Evolutionary conservation across 306 rosid species (phyloP).

Genomic region (Casuarina equisetifolia): DNA sequence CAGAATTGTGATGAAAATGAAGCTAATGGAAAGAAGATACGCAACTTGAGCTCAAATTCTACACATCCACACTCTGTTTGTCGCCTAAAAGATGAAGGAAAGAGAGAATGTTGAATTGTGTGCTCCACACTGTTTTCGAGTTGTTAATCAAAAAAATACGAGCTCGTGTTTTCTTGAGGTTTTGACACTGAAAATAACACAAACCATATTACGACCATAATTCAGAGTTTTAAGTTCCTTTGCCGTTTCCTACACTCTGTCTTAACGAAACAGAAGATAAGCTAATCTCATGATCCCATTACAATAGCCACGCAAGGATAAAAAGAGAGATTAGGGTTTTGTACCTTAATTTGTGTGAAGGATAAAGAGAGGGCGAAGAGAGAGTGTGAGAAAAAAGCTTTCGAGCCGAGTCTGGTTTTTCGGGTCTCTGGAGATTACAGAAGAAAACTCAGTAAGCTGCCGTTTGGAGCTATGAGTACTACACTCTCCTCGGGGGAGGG

Average conservation of each 20-base stretch:
- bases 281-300: background rate
- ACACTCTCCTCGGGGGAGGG: background rate
- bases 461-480: background rate
- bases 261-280: conserved; percentile 5
- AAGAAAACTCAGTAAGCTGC: background rate
- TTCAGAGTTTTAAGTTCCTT: background rate
- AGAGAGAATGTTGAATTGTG: background rate
- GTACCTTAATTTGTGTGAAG: conserved; percentile 18
- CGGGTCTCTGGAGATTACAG: conserved; percentile 1
- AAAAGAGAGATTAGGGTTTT: conserved; percentile 11
- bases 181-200: background rate
- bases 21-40: background rate
- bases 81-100: background rate
- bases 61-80: background rate
- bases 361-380: background rate
- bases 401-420: conserved; percentile 3
- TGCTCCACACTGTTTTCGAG: background rate
- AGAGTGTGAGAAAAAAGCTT: background rate
- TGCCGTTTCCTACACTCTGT: background rate
- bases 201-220: background rate
- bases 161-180: background rate
- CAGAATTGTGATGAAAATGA: background rate
- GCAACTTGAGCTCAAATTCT: background rate
- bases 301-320: background rate
- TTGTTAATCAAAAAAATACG: background rate